Conservation (phyloP, 305 asterid genomes). For the Coffea humblotiana region DNA sequence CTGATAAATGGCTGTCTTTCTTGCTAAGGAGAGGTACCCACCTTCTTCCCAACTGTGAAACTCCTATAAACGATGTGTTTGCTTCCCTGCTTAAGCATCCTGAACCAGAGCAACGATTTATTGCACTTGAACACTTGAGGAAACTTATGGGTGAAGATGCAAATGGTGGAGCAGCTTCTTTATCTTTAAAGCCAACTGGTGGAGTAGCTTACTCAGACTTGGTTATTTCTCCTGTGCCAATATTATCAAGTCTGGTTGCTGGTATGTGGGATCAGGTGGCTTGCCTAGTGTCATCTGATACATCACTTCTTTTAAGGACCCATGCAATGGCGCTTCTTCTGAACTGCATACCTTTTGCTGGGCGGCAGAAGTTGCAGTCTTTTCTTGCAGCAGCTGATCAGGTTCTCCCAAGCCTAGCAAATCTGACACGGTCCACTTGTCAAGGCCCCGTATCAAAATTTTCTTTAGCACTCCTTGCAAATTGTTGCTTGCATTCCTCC, state of each 20-base stretch:
- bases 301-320: conserved; percentile 70
- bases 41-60: conserved; percentile 50
- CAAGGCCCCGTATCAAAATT: conserved; percentile 71
- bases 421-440: conserved; percentile 60
- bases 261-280: conserved; percentile 85
- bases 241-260: conserved; percentile 59
- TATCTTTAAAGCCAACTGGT: conserved; percentile 38
- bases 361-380: conserved; percentile 66
- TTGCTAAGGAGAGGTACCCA: conserved; percentile 63
- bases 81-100: conserved; percentile 76
- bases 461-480: conserved; percentile 80
- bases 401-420: conserved; percentile 68
- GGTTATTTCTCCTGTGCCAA: conserved; percentile 41
- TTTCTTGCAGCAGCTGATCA: conserved; percentile 84
- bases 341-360: conserved; percentile 68
- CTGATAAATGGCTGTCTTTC: conserved; percentile 67
- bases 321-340: conserved; percentile 76
- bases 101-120: conserved; percentile 93
- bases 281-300: conserved; percentile 73
- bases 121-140: conserved; percentile 83
- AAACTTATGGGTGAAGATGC: conserved; percentile 65
- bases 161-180: conserved; percentile 41
- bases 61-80: conserved; percentile 64
- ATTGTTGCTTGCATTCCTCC: conserved; percentile 81
- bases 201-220: conserved; percentile 40